phyloP scores from a whole-genome alignment of 2,329 filamentous ascomycete species.

The Diplocarpon rosae region DNA sequence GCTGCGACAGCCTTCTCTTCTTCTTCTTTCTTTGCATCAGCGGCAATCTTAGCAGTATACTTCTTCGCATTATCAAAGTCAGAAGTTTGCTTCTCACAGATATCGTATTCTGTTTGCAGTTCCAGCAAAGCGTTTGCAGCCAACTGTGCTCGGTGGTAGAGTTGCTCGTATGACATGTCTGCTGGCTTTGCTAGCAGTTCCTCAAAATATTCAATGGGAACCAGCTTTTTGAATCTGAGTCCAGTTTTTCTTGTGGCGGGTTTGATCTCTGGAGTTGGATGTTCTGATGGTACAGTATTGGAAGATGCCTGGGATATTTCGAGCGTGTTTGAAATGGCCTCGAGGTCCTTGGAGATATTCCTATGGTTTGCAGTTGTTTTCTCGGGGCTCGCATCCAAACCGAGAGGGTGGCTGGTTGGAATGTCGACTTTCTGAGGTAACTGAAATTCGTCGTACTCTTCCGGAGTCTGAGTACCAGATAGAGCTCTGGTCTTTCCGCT shows the following conservation, averaged over 20 bases:
- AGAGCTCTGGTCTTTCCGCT: background rate
- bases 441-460: background rate
- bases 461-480: background rate
- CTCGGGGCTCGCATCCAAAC: background rate
- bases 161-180: conserved; percentile 18
- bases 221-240: conserved; percentile 20
- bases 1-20: conserved; percentile 2
- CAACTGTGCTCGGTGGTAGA: conserved; percentile 18
- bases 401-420: background rate
- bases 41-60: conserved; percentile 9
- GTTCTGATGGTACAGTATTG: background rate
- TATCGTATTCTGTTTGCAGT: conserved; percentile 22
- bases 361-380: background rate
- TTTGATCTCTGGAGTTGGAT: background rate
- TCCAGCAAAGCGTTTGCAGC: conserved; percentile 14
- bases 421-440: background rate
- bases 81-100: conserved; percentile 19
- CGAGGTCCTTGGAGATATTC: background rate
- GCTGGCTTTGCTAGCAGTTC: conserved; percentile 19
- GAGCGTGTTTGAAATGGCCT: background rate
- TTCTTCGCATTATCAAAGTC: conserved; percentile 17
- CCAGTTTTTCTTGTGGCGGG: background rate
- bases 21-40: conserved; percentile 9
- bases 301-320: background rate
- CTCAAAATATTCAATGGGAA: conserved; percentile 16